Evolutionary conservation across 2,329 filamentous ascomycete species (phyloP), one percentile per base, ranked within the genome.

Genomic region (Coccinonectria pachysandricola): DNA sequence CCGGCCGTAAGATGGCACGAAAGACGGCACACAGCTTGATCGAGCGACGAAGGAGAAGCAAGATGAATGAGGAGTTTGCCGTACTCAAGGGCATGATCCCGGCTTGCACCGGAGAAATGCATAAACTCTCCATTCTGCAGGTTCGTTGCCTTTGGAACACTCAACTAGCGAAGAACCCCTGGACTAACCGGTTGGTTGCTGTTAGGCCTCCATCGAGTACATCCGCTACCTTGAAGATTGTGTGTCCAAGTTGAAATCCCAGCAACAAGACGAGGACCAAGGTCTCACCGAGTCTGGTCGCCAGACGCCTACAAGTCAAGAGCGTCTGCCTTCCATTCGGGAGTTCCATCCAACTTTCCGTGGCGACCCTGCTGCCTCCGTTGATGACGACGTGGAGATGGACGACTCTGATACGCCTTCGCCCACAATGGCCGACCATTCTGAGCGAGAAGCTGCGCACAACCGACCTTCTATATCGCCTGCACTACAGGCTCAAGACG

Each of bases 31-130:
- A 98, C 50, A 95, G 86, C 47, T 59, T 96, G 40, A 98, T 96
- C 43, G 91, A 98, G 60, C 68, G 91, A 23, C 65, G 88, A 31
- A 65, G 91, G 44, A 68, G 91, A 36, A 93, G 84, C 8, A 98
- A 96, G 64, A 98, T 96, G 88, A 96, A 98, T 43, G 88, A 96
- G 53, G 91, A 96, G 58, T 96, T 96, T 59, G 81, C 76, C 2
- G 80, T 92, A 10, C 60, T 96, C 39, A 96, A 96, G 59, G 73
- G 79, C 45, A 86, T 98, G 82, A 92, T 96, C 31, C 91, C 91
- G 1, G 88, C 91, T 3, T 96, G 91, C 54, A 75, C 72, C n/a
- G 87, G 86, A 6, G 88, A 96, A 48, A 96, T 96, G 91, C 91
- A 96, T 56, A 98, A 98, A 58, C 62, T 96, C 31, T 86, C 87